Conservation (phyloP, 176 grass and related monocot genomes). For the Ananas comosus region DNA sequence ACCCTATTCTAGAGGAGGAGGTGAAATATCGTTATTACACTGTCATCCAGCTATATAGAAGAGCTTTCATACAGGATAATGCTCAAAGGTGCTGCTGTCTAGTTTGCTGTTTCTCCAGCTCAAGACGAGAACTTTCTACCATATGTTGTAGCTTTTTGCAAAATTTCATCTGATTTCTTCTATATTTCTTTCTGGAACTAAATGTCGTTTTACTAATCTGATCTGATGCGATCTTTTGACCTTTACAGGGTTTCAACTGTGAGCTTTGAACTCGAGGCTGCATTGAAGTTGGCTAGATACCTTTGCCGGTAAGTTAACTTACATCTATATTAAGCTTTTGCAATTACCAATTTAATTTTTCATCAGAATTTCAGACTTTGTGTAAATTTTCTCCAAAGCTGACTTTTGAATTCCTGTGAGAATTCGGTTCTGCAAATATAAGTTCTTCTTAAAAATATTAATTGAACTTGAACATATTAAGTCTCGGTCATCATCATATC, state of each 20-base stretch:
- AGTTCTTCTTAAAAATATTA: too few relatives aligned
- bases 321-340: constrained; percentile 4
- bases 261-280: constrained; percentile 98
- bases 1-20: constrained; percentile 92
- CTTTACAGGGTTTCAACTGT: constrained; percentile 87
- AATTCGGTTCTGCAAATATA: too few relatives aligned
- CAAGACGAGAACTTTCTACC: too few relatives aligned
- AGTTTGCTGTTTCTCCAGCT: not conserved
- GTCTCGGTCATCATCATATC: too few relatives aligned
- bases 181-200: not conserved
- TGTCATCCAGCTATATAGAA: constrained; percentile 90
- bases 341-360: not conserved
- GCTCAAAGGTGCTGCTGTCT: constrained; percentile 53
- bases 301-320: constrained; percentile 55
- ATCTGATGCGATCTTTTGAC: constrained; percentile 9
- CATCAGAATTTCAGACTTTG: not conserved
- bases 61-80: constrained; percentile 94
- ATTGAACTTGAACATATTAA: too few relatives aligned
- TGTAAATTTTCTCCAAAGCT: not conserved
- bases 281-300: constrained; percentile 94
- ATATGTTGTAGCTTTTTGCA: too few relatives aligned
- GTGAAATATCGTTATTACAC: constrained; percentile 95
- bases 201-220: not conserved
- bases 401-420: too few relatives aligned
- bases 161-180: not conserved